These are phyloP conservation scores for Suhomyces yuchorum DNA, from an alignment of 1,139 yeast species.

Conservation along the genomic window DNA sequence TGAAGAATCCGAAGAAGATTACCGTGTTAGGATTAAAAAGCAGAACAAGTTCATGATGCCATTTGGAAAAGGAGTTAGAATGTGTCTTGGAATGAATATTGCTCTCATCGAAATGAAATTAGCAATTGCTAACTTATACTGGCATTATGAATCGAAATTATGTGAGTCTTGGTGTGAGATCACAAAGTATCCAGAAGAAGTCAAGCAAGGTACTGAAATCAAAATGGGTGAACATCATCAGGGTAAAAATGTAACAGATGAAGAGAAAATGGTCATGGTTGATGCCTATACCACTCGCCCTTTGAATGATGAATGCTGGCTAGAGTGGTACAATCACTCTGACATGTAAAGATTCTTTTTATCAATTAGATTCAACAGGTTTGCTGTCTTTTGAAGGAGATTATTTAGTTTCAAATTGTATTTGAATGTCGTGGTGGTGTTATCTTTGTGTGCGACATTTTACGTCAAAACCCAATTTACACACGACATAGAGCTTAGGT, in stretches of 20 bases:
- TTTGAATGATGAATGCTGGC: constrained; percentile 53
- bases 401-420: too few species aligned
- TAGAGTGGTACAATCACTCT: constrained; percentile 35
- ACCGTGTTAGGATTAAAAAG: constrained; percentile 35
- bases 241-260: constrained; percentile 35
- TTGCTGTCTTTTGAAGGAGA: too few species aligned
- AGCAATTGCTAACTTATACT: constrained; percentile 55
- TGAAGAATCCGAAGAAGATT: constrained; percentile 37
- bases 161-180: constrained; percentile 49
- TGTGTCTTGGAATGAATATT: constrained; percentile 74
- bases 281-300: constrained; percentile 57
- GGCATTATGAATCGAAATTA: constrained; percentile 43
- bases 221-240: constrained; percentile 26
- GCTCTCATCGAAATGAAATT: constrained; percentile 70
- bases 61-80: constrained; percentile 73
- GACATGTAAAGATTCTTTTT: not conserved
- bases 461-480: not conserved
- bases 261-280: constrained; percentile 52
- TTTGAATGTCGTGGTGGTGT: too few species aligned
- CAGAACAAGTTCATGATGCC: constrained; percentile 64
- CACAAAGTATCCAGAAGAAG: constrained; percentile 18
- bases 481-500: too few species aligned
- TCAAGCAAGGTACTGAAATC: constrained; percentile 19
- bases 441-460: not conserved
- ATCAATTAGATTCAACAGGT: too few species aligned